Percentiles rank a stretch among this genome's conserved stretches.
Conservation (phyloP, 495 filamentous ascomycete genomes). For the Parachaetomium inaequale region DNA sequence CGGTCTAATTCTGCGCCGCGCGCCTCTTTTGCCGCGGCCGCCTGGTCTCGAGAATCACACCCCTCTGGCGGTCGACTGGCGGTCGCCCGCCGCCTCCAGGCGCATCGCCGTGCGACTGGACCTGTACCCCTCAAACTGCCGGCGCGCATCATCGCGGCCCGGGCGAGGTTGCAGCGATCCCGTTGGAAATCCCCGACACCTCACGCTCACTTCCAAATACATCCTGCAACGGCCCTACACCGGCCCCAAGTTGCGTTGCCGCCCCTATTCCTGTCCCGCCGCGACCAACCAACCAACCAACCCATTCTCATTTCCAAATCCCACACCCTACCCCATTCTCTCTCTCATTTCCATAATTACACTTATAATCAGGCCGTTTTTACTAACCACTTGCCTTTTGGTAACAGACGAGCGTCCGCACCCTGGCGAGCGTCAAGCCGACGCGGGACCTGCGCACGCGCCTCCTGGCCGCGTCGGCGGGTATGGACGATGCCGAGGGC, state of each 20-base stretch:
- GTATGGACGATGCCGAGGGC: conserved; percentile 67
- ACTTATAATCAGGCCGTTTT: not conserved
- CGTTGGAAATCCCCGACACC: not conserved
- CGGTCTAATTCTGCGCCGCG: conserved; percentile 22
- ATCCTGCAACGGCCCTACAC: not conserved
- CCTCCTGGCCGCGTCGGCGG: conserved; percentile 67
- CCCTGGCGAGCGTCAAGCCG: conserved; percentile 72
- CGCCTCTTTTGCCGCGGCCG: conserved; percentile 14
- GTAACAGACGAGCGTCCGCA: conserved; percentile 59
- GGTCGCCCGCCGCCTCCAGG: not conserved
- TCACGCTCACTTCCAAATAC: not conserved
- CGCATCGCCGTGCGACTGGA: not conserved
- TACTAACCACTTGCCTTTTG: conserved; percentile 19
- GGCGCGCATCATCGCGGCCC: conserved; percentile 9
- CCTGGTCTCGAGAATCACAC: not conserved
- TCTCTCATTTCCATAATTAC: not conserved
- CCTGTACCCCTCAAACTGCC: conserved; percentile 3
- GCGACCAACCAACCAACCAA: not conserved
- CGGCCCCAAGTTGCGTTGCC: not conserved
- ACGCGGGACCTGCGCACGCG: conserved; percentile 76
- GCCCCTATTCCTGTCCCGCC: conserved; percentile 1
- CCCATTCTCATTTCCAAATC: too few species aligned
- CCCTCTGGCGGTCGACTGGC: not conserved
- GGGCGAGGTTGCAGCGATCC: not conserved
- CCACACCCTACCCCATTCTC: not conserved